Evolutionary conservation across 768 basidiomycete species (phyloP), one percentile per base, ranked within the genome.

Genomic region (Jaapia argillacea): DNA sequence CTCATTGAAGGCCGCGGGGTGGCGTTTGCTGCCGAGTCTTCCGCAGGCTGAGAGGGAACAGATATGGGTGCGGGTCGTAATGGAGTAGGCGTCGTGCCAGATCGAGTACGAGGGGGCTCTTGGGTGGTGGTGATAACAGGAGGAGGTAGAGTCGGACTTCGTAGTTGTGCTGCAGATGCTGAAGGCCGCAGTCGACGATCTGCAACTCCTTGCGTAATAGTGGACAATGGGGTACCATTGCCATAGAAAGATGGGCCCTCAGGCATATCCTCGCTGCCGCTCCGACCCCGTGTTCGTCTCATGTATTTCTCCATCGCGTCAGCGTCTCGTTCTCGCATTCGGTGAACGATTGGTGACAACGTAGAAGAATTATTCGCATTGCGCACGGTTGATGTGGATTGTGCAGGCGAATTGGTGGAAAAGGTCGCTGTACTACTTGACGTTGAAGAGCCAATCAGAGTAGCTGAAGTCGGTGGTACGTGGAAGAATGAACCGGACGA

Each of bases 281-380:
- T 90, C 45, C 88, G 75, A 65, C 85, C 85, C 45, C 88, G 75
- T 7, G 37, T 38, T 21, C 22, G 10, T 48, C 75, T 70, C 58
- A 87, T 69, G 57, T 88, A 91, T 54, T 88, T 85, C 58, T 88
- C 86, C 70, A 85, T 86, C 27, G 88, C 89, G 56, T 83, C 84
- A 16, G 87, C 87, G 56, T 91, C 88, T 45, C 79, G 72, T 62
- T 88, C 83, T 51, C 80, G 76, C 71, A 91, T 81, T 25, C 86
- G 82, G 52, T 68, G 81, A 23, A 81, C 84, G 45, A 91, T 74
- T 2, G 86, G 88, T 3, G 88, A 85, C 43, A 89, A 58, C 20
- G 76, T 76, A 35, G 72, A 71, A 16, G 65, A 58, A 21, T 66
- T 51, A 54, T 59, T 62, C 25, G 42, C 21, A 55, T 59, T 44